Percentiles rank a stretch among this genome's conserved stretches.
Conservation (phyloP, 805 yeast species). For the Blastobotrys peoriensis region DNA sequence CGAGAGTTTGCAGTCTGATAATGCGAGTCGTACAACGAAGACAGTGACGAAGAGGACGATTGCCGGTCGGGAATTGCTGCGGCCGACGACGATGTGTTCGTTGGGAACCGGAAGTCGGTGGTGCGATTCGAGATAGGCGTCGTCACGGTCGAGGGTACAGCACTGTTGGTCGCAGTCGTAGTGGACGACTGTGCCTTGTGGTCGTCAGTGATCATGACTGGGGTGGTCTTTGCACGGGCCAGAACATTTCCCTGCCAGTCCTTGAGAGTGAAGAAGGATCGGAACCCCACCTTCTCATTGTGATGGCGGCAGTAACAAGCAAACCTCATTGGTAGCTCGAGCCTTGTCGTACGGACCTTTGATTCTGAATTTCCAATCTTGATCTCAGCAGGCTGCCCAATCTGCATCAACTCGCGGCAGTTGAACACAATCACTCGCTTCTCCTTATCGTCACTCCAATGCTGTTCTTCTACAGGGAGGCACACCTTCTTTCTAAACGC, state of each 20-base stretch:
- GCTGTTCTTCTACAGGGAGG: slow-evolving; percentile 62
- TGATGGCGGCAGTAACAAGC: slow-evolving; percentile 97
- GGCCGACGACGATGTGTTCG: neutral
- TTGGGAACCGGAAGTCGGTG: neutral
- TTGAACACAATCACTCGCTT: slow-evolving; percentile 87
- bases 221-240: slow-evolving; percentile 64
- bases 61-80: neutral
- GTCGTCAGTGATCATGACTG: slow-evolving; percentile 90
- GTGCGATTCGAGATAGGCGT: neutral
- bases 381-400: slow-evolving; percentile 30
- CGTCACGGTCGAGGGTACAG: too few relatives aligned
- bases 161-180: too few relatives aligned
- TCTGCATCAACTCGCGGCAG: slow-evolving; percentile 77
- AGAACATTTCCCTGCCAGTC: slow-evolving; percentile 56
- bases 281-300: slow-evolving; percentile 77
- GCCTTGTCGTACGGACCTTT: slow-evolving; percentile 27
- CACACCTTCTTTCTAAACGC: slow-evolving; percentile 88
- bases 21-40: neutral
- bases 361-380: slow-evolving; percentile 22
- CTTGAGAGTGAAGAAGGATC: slow-evolving; percentile 43
- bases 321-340: slow-evolving; percentile 62
- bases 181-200: slow-evolving; percentile 53
- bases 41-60: neutral
- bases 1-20: neutral
- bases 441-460: slow-evolving; percentile 69